Base-by-base conservation (phyloP, 2,329 filamentous ascomycete species). In the Dothistroma pini region DNA sequence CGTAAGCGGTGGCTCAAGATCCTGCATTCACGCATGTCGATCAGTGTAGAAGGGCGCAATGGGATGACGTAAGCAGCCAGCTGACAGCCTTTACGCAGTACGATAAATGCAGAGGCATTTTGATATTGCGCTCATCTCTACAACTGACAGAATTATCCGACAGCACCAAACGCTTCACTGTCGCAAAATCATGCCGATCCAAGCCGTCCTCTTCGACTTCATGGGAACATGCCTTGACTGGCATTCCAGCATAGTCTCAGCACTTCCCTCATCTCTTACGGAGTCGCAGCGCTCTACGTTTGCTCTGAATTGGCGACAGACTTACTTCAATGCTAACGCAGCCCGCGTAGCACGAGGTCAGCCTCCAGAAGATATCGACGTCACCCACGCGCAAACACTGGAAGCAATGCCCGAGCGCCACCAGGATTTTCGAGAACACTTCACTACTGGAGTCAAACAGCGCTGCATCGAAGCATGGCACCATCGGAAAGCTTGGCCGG, bases 221-320 rank as follows among this genome's bases (percentile, higher is more conserved):
- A 84, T 84, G 82, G 82, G 83, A 25, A 85, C 82, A 29, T 84
- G 82, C 63, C 79, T 83, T 2, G 77, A 85, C 69, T 85, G 81
- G 83, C 81, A 84, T 61, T 62, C 65, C 25, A 64, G 25, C 25
- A 63, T 68, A 48, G 44, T 58, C n/a, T 29, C 44, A 4, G 25
- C 49, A 19, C 58, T 68, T 32, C 54, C 61, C 12, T n/a, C 32
- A 1, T 9, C 49, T 21, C 31, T 65, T 10, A 48, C 63, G 1
- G 34, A 61, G 35, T 11, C 66, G 9, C 61, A 64, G 14, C 47
- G 63, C 19, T 69, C 72, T 66, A 64, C 61, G 1, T 66, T 85
- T 48, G 81, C 82, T 0, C 74, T 83, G 0, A 74, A 79, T 64
- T 84, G 83, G 83, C 79, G 82, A 35, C 74, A 75, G 29, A 73